Evolutionary conservation across 768 basidiomycete genomes (phyloP).

Genomic region (Mycena kentingensis): DNA sequence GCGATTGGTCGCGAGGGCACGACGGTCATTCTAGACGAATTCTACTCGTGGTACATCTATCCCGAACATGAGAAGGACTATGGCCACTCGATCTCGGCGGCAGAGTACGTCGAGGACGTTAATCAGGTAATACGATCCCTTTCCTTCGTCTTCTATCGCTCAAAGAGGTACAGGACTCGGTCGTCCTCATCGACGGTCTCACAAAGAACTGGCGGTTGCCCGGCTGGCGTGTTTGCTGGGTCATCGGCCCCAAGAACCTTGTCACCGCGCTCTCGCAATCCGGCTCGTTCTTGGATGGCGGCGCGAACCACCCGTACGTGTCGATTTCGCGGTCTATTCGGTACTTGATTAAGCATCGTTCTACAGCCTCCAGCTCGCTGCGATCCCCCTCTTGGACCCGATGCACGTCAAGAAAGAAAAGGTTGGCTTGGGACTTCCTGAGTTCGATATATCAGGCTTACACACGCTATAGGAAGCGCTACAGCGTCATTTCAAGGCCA

Average conservation of each 20-base stretch:
- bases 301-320: conserved; percentile 87
- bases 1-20: conserved; percentile 71
- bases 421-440: conserved; percentile 29
- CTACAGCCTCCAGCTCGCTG: conserved; percentile 80
- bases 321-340: not conserved
- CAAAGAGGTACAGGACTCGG: conserved; percentile 57
- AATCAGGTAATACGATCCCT: conserved; percentile 50
- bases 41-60: conserved; percentile 96
- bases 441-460: not conserved
- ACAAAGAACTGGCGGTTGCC: conserved; percentile 98
- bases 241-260: conserved; percentile 86
- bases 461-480: conserved; percentile 59
- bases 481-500: conserved; percentile 87
- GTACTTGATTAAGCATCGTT: not conserved
- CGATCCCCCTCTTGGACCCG: conserved; percentile 80
- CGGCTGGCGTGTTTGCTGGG: conserved; percentile 95
- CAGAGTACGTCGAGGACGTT: conserved; percentile 84
- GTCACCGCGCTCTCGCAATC: conserved; percentile 91
- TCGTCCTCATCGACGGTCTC: conserved; percentile 87
- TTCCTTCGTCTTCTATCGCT: not conserved
- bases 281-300: conserved; percentile 92
- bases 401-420: conserved; percentile 70
- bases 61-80: conserved; percentile 73
- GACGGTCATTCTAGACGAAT: conserved; percentile 87
- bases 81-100: conserved; percentile 80